A percentile compares a stretch with the other conserved stretches of the same genome.
phyloP scores from a whole-genome alignment of 2,329 filamentous ascomycete species.

The Domatiomyces catenatus region DNA sequence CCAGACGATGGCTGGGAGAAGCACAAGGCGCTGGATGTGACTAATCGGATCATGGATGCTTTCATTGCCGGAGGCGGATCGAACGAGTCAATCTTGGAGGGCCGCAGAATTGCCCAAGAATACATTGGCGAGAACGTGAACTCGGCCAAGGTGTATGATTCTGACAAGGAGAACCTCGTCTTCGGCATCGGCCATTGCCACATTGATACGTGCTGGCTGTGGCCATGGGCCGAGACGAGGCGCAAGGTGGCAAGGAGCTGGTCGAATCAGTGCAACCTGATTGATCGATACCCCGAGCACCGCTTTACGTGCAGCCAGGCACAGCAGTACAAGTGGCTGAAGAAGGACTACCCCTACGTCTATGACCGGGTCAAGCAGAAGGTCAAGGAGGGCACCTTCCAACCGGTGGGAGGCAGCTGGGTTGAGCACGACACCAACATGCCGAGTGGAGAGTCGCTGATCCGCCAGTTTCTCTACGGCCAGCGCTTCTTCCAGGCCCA shows the following conservation, averaged over 20 bases:
- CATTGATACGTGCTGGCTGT: slow-evolving; percentile 96
- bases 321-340: slow-evolving; percentile 96
- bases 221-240: slow-evolving; percentile 96
- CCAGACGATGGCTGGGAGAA: slow-evolving; percentile 76
- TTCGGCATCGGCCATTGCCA: slow-evolving; percentile 91
- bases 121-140: slow-evolving; percentile 72
- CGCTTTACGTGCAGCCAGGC: slow-evolving; percentile 86
- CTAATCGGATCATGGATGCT: slow-evolving; percentile 75
- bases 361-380: slow-evolving; percentile 85
- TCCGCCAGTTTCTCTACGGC: slow-evolving; percentile 87
- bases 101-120: slow-evolving; percentile 65
- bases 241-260: slow-evolving; percentile 90
- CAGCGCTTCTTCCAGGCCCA: slow-evolving; percentile 88
- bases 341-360: slow-evolving; percentile 71
- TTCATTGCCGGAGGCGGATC: slow-evolving; percentile 66
- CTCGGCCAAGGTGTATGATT: slow-evolving; percentile 69
- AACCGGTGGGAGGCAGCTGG: slow-evolving; percentile 94
- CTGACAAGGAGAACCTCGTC: slow-evolving; percentile 58
- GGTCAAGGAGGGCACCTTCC: slow-evolving; percentile 78
- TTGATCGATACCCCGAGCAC: slow-evolving; percentile 89
- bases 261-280: slow-evolving; percentile 90
- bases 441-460: slow-evolving; percentile 85
- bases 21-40: slow-evolving; percentile 68
- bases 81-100: slow-evolving; percentile 59
- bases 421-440: slow-evolving; percentile 98